Evolutionary conservation across 345 rosid genomes (phyloP).

Genomic region (Eucalyptus tenuipes): DNA sequence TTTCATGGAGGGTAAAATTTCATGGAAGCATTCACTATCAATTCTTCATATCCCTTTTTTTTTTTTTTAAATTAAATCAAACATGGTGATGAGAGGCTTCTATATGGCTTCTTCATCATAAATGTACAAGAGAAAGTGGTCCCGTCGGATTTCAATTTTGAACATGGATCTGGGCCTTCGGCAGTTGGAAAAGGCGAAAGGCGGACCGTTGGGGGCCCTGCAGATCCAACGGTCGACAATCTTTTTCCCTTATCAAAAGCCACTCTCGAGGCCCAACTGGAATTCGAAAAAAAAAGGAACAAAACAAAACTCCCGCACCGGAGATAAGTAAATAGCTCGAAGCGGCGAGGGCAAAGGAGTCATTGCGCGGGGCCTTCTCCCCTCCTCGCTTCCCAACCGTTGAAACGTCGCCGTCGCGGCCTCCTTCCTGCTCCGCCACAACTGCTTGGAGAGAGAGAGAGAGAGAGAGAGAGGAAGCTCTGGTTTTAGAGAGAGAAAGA

Average conservation of each 20-base stretch:
- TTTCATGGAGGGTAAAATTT: not conserved
- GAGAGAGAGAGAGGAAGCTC: not conserved
- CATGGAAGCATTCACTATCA: not conserved
- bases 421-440: slow-evolving; percentile 1
- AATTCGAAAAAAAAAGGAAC: not conserved
- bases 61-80: not conserved
- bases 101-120: rapidly evolving
- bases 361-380: not conserved
- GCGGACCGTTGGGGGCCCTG: not conserved
- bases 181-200: not conserved
- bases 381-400: not conserved
- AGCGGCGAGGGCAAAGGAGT: not conserved
- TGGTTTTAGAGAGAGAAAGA: not conserved
- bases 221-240: not conserved
- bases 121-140: not conserved
- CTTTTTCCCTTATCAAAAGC: not conserved
- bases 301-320: not conserved
- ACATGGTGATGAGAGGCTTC: not conserved
- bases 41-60: not conserved
- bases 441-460: not conserved
- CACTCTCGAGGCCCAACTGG: not conserved
- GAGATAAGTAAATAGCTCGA: not conserved
- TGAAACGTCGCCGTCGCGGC: slow-evolving; percentile 48
- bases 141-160: not conserved
- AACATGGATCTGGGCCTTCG: not conserved